These are phyloP conservation scores for Dryas integrifolia DNA, from an alignment of 331 rosid species.

Conservation along the genomic window DNA sequence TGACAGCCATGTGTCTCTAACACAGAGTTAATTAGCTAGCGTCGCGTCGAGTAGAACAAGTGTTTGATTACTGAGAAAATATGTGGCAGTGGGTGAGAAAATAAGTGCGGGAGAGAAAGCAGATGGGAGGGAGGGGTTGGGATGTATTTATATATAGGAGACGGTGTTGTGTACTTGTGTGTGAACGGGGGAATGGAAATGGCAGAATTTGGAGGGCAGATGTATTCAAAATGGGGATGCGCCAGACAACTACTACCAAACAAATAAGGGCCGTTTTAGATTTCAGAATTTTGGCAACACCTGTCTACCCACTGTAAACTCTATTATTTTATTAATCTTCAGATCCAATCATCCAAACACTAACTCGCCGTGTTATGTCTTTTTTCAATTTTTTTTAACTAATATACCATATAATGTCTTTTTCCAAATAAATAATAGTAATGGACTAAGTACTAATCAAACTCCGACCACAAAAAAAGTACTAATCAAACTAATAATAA, in stretches of 20 bases:
- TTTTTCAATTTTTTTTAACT: too few species aligned
- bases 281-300: constrained; percentile 38
- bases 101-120: constrained; percentile 10
- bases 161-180: background rate
- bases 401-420: background rate
- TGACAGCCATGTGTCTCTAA: constrained; percentile 50
- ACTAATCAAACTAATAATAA: too few species aligned
- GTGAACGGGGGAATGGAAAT: constrained; percentile 4
- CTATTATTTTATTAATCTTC: background rate
- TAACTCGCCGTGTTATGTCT: background rate
- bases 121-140: background rate
- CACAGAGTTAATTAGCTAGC: constrained; percentile 12
- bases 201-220: background rate
- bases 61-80: constrained; percentile 17
- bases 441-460: too few species aligned
- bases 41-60: background rate
- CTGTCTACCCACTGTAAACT: constrained; percentile 1
- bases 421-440: too few species aligned
- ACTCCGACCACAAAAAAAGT: too few species aligned
- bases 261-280: constrained; percentile 59
- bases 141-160: background rate
- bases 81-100: constrained; percentile 16
- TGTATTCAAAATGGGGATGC: constrained; percentile 66
- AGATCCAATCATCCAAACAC: background rate
- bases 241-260: constrained; percentile 77